Evolutionary conservation across 495 filamentous ascomycete species (phyloP).

Genomic region (Aspergillus sparsus): DNA sequence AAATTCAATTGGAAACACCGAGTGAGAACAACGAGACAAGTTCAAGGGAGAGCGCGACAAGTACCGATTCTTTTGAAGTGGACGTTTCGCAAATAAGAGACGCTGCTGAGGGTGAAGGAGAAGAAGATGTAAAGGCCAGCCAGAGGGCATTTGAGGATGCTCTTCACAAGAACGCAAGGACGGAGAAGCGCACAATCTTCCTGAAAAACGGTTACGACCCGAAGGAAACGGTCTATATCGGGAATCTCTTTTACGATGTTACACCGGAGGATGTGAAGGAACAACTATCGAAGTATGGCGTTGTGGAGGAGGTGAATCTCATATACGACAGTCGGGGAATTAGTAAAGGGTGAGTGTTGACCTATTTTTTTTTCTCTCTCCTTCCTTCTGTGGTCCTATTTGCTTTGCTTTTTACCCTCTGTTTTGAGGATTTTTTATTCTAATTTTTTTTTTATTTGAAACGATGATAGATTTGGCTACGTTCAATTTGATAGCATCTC

Average conservation of each 20-base stretch:
- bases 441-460: too few species aligned
- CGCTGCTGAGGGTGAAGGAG: background rate
- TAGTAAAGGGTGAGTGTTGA: slow-evolving; percentile 77
- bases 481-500: slow-evolving; percentile 63
- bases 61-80: background rate
- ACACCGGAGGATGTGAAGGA: slow-evolving; percentile 68
- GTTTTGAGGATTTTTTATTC: background rate
- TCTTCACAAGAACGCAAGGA: background rate
- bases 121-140: background rate
- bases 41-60: background rate
- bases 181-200: background rate
- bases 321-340: slow-evolving; percentile 70
- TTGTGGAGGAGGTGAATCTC: slow-evolving; percentile 55
- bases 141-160: slow-evolving; percentile 15
- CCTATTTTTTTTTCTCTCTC: slow-evolving; percentile 28
- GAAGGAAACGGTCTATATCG: slow-evolving; percentile 65
- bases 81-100: background rate
- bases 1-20: slow-evolving; percentile 19
- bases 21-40: background rate
- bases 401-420: slow-evolving; percentile 23
- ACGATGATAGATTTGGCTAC: slow-evolving; percentile 69
- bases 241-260: slow-evolving; percentile 85
- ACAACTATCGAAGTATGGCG: slow-evolving; percentile 67
- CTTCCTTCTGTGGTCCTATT: slow-evolving; percentile 12
- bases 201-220: slow-evolving; percentile 16